phyloP scores from a whole-genome alignment of 805 yeast genomes.

The Blastobotrys peoriensis region DNA sequence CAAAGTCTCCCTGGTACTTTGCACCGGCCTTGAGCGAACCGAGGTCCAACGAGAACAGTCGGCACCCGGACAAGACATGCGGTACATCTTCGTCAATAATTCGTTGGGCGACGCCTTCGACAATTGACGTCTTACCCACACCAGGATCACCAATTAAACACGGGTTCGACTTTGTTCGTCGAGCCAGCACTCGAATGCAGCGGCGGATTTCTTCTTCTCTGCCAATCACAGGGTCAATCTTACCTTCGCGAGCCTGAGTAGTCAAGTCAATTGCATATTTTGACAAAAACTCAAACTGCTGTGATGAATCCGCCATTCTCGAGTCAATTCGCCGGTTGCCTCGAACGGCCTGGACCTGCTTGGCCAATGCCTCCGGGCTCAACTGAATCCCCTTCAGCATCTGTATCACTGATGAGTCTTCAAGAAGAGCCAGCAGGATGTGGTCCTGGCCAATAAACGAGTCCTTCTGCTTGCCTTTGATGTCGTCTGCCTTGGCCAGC shows the following conservation, averaged over 20 bases:
- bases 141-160: slow-evolving; percentile 98
- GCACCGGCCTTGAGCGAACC: slow-evolving; percentile 99
- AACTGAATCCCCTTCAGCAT: slow-evolving; percentile 59
- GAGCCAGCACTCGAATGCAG: slow-evolving; percentile 89
- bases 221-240: slow-evolving; percentile 96
- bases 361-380: slow-evolving; percentile 64
- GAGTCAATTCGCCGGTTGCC: slow-evolving; percentile 91
- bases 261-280: slow-evolving; percentile 95
- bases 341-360: slow-evolving; percentile 73
- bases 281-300: slow-evolving; percentile 71
- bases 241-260: slow-evolving; percentile 87
- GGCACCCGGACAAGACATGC: slow-evolving; percentile 70
- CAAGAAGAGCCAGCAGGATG: slow-evolving; percentile 73
- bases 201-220: slow-evolving; percentile 98
- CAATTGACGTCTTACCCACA: slow-evolving; percentile 97
- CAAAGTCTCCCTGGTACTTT: slow-evolving; percentile 96
- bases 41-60: slow-evolving; percentile 80
- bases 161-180: slow-evolving; percentile 95
- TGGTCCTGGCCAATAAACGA: slow-evolving; percentile 92
- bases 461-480: slow-evolving; percentile 85
- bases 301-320: slow-evolving; percentile 86
- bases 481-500: slow-evolving; percentile 64
- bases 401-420: slow-evolving; percentile 64
- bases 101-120: slow-evolving; percentile 98
- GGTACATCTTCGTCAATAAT: slow-evolving; percentile 96